phyloP scores from a whole-genome alignment of 176 grass and related monocot species.

The Eleusine indica region DNA sequence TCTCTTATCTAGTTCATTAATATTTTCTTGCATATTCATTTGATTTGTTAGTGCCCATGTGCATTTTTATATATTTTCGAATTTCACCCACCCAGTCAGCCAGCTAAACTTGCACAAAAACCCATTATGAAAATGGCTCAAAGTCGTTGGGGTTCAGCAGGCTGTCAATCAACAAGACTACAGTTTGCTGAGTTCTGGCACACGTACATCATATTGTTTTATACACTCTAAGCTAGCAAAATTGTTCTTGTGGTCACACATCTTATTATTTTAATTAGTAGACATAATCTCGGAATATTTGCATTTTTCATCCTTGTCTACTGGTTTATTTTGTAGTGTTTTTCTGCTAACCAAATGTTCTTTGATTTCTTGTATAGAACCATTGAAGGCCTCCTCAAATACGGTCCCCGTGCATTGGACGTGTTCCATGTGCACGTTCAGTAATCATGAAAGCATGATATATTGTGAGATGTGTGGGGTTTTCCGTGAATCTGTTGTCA shows the following conservation, averaged over 20 bases:
- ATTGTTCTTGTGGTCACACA: not conserved
- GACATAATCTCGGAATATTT: slow-evolving; percentile 18
- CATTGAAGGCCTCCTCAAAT: slow-evolving; percentile 50
- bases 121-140: not conserved
- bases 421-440: slow-evolving; percentile 78
- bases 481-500: slow-evolving; percentile 75
- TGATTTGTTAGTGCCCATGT: not conserved
- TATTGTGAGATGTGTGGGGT: slow-evolving; percentile 92
- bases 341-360: slow-evolving; percentile 21
- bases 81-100: slow-evolving; percentile 15
- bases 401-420: slow-evolving; percentile 61
- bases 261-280: not conserved
- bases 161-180: not conserved
- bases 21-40: not conserved
- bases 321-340: slow-evolving; percentile 21
- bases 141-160: not conserved
- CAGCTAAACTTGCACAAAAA: slow-evolving; percentile 13
- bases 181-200: not conserved
- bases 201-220: slow-evolving; percentile 13
- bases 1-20: slow-evolving; percentile 3
- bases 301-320: slow-evolving; percentile 9
- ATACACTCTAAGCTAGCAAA: slow-evolving; percentile 8
- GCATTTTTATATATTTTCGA: not conserved
- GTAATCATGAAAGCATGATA: slow-evolving; percentile 71
- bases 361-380: slow-evolving; percentile 42